phyloP scores from a whole-genome alignment of 164 flowering plant species.

The Magnolia sinica region DNA sequence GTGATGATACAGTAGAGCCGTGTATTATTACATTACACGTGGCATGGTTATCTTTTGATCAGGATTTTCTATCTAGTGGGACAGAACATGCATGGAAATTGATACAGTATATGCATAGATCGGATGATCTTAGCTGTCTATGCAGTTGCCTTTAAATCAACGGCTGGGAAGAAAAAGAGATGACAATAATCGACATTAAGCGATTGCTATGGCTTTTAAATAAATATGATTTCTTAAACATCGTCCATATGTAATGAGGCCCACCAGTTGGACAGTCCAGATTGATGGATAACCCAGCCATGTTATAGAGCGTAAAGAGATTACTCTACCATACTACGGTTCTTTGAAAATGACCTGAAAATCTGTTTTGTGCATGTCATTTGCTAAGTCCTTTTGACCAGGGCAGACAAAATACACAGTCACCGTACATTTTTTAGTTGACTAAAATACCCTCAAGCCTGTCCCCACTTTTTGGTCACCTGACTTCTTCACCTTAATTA shows the following conservation, averaged over 20 bases:
- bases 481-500: neutral
- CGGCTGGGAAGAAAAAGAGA: neutral
- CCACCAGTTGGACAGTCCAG: neutral
- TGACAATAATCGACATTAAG: neutral
- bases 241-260: neutral
- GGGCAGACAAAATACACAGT: neutral
- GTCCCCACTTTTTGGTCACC: neutral
- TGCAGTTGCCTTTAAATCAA: neutral
- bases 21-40: too few species aligned
- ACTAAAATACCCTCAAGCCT: neutral
- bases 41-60: too few species aligned
- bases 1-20: too few species aligned
- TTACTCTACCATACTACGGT: neutral
- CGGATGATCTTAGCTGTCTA: too few species aligned
- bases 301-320: neutral
- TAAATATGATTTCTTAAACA: too few species aligned
- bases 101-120: too few species aligned
- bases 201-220: neutral
- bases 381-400: neutral
- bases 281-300: neutral
- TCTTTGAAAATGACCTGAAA: neutral
- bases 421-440: neutral
- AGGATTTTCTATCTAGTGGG: too few species aligned
- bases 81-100: too few species aligned
- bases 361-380: neutral